Base-by-base conservation (phyloP, 495 filamentous ascomycete species). In the Aspergillus leporis region DNA sequence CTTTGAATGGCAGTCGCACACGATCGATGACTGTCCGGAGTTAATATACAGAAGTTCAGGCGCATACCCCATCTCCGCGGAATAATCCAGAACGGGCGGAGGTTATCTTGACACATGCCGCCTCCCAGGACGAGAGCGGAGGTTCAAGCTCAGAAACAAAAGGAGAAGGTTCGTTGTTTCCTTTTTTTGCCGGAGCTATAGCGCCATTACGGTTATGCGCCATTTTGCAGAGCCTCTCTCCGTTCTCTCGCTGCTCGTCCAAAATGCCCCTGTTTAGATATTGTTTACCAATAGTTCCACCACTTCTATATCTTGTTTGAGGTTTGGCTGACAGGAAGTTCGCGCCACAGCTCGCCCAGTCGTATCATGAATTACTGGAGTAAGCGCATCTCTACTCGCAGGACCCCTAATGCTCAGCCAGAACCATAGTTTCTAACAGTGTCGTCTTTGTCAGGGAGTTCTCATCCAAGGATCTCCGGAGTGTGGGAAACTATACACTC, bases 361-460 rank as follows among this genome's bases (percentile, higher is more conserved):
- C 93, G 57, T 98, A 98, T 77, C 87, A 95, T 83, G 91, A 96
- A 78, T 81, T 98, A 66, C 84, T 98, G 66, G 88, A 92, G 93
- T 97, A 88, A 74, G 90, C 79, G 34, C 34, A 25, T 23, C 18
- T 14, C 19, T 12, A 9, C 19, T 23, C 16, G 5, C 19, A 2
- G 16, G 5, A 22, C 9, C 43, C 43, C 18, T 19, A 22, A 47
- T 7, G 4, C 43, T 12, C 25, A 13, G 43, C 23, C 18, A 23
- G 43, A 3, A 8, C 38, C 23, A 47, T 10, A 25, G 32, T 51
- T 38, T 36, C 62, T 72, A 47, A 73, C 46, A 52, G 51, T 45
- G 21, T 43, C 12, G 36, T 38, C 60, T 60, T 53, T 45, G 7
- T 28, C 70, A 98, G 93, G 74, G 92, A 98, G 74, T 98, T 98